Base-by-base conservation (phyloP, 2,329 filamentous ascomycete species). In the Diaporthe longicolla region DNA sequence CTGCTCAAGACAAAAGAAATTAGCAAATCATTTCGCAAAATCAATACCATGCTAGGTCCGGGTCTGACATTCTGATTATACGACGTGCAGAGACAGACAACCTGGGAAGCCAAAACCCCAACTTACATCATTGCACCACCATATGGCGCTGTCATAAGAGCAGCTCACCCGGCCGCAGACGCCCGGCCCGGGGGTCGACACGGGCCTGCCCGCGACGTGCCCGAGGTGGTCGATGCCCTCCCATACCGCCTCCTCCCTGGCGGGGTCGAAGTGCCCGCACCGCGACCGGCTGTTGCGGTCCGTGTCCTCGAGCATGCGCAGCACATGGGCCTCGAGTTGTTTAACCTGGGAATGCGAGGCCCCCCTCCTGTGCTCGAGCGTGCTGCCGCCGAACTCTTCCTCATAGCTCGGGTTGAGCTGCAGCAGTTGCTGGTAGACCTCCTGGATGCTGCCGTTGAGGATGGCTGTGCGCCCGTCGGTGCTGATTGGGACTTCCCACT, bases 91-190 rank as follows among this genome's bases (percentile, higher is more conserved):
- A 37, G 7, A 9, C 5, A 26, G 11, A 0, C 19, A 17, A 29
- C 19, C 35, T 11, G 2, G 35, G 35, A 10, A 37, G 35, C 35
- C 35, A 11, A 1, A 10, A 11, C 35, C 7, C 35, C 35, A 35
- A 58, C 68, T 55, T 29, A 45, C 68, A 32, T 70, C 52, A 11
- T 70, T 70, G 52, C 68, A 70, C 68, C 68, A 58, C 68, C 52
- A 70, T 11, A 70, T 70, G 1, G 50, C 68, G 4, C 37, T 45
- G 13, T 70, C n/a, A 9, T n/a, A 57, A 13, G 32, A 57, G 4
- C 68, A 70, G 37, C 48, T 57, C 35, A 70, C 68, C n/a, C 15
- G 52, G 8, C 37, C 68, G 37, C 68, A 70, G 19, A 24, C 26
- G 3, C n/a, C 21, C 13, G 52, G 68, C n/a, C 68, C 68, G 1